These are phyloP conservation scores for Stephania yunnanensis DNA, from an alignment of 164 flowering plant species.

Conservation along the genomic window DNA sequence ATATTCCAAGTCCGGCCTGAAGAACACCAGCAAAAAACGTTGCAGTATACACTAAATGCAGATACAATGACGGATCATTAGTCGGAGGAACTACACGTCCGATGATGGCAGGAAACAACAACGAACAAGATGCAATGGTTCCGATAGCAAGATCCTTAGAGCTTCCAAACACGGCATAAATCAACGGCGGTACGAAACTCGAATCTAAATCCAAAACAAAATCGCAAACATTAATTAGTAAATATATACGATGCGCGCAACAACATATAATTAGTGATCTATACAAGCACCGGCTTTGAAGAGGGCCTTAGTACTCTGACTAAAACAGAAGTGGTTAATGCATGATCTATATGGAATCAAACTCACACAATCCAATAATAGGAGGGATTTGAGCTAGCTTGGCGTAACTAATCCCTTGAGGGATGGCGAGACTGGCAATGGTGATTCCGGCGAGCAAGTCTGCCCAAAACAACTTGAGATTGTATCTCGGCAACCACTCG, in stretches of 20 bases:
- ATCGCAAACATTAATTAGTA: no score
- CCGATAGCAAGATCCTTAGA: constrained; percentile 78
- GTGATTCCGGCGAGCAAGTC: constrained; percentile 68
- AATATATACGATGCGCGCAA: constrained; percentile 2
- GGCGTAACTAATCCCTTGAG: constrained; percentile 78
- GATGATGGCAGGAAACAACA: constrained; percentile 46
- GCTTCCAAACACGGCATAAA: constrained; percentile 71
- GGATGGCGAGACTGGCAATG: constrained; percentile 71
- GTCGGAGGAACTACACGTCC: constrained; percentile 22
- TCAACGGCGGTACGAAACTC: constrained; percentile 76
- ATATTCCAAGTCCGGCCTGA: constrained; percentile 47
- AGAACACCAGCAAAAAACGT: constrained; percentile 65
- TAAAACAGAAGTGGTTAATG: no score
- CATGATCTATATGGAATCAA: not conserved
- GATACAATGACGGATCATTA: constrained; percentile 44
- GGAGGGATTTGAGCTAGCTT: constrained; percentile 56
- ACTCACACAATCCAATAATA: constrained; percentile 64
- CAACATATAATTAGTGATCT: not conserved
- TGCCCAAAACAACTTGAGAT: constrained; percentile 24
- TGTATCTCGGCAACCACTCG: constrained; percentile 58
- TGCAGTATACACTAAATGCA: constrained; percentile 59
- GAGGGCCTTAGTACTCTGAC: not conserved
- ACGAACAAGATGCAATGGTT: constrained; percentile 64
- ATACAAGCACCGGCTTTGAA: not conserved
- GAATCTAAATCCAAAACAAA: constrained; percentile 40